Percentiles rank a stretch among this genome's conserved stretches.
Evolutionary conservation across 495 filamentous ascomycete genomes (phyloP).

Genomic region (Geopyxis carbonaria): DNA sequence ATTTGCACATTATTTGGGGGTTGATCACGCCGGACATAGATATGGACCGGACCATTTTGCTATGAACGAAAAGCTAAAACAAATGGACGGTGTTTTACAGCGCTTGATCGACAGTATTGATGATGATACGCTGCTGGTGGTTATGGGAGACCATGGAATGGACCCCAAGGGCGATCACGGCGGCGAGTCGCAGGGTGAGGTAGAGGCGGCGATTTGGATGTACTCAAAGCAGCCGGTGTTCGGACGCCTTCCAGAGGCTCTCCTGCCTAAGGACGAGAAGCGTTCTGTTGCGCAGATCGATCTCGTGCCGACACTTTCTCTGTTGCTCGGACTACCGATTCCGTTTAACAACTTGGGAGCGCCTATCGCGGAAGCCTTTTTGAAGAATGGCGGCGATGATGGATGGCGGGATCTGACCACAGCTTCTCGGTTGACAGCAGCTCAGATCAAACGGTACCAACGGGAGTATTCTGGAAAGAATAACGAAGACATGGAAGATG

Average conservation of each 20-base stretch:
- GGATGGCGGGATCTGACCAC: constrained; percentile 52
- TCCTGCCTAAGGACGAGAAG: constrained; percentile 17
- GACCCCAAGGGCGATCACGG: constrained; percentile 93
- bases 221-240: constrained; percentile 76
- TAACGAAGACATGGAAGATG: constrained; percentile 20
- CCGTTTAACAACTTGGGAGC: constrained; percentile 94
- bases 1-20: constrained; percentile 83
- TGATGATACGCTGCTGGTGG: constrained; percentile 71
- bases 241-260: constrained; percentile 39
- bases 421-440: constrained; percentile 59
- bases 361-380: constrained; percentile 88
- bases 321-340: constrained; percentile 79
- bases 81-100: constrained; percentile 73
- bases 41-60: constrained; percentile 87
- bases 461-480: constrained; percentile 37
- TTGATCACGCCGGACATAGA: constrained; percentile 92
- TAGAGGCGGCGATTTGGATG: constrained; percentile 95
- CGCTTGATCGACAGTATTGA: constrained; percentile 56
- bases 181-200: constrained; percentile 85
- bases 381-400: constrained; percentile 45
- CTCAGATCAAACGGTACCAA: constrained; percentile 83
- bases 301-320: constrained; percentile 74
- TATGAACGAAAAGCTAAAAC: constrained; percentile 73
- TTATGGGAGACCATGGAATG: constrained; percentile 99
- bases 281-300: constrained; percentile 81